phyloP scores from a whole-genome alignment of 176 grass and related monocot species.

The Triticum aestivum region IWGSC_CS_RefSeq_v2.1 NC_057814.1:489985445-489985944 shows the following conservation, averaged over 20 bases:
- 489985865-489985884: constrained; percentile 94
- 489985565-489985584: constrained; percentile 7
- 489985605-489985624: constrained; percentile 15
- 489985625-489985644: background rate
- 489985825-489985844: constrained; percentile 96
- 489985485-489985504: constrained; percentile 80
- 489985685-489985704: background rate
- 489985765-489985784: constrained; percentile 9
- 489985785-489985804: constrained; percentile 81
- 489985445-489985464: constrained; percentile 38
- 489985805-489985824: constrained; percentile 97
- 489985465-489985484: constrained; percentile 99
- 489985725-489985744: background rate
- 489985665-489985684: background rate
- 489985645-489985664: constrained; percentile 1
- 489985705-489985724: constrained; percentile 8
- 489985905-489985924: constrained; percentile 98
- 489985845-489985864: constrained; percentile 97
- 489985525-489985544: constrained; percentile 96
- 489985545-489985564: constrained; percentile 59
- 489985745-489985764: background rate
- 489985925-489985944: constrained; percentile 90
- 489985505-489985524: constrained; percentile 94
- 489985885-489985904: constrained; percentile 89
- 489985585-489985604: background rate